Evolutionary conservation across 2,329 filamentous ascomycete genomes (phyloP).

Genomic region (Xenoacremonium recifei): DNA sequence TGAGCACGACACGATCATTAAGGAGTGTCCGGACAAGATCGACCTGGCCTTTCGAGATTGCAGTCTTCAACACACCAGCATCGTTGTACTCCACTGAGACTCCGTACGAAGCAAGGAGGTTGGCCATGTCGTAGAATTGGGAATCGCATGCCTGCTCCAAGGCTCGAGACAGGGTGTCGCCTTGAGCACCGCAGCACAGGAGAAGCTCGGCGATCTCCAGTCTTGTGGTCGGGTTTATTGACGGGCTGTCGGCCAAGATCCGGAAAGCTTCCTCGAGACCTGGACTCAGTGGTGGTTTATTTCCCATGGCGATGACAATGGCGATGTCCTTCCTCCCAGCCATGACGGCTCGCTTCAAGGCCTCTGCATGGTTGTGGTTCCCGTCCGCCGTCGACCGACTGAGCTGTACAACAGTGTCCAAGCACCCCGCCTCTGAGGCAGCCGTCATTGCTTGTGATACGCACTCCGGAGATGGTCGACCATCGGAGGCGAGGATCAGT

Average conservation of each 20-base stretch:
- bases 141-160: slow-evolving; percentile 48
- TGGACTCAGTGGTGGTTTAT: slow-evolving; percentile 47
- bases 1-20: slow-evolving; percentile 41
- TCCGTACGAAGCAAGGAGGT: slow-evolving; percentile 51
- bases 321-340: slow-evolving; percentile 52
- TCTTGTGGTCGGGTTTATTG: slow-evolving; percentile 48
- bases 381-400: slow-evolving; percentile 54
- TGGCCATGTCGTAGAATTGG: slow-evolving; percentile 54
- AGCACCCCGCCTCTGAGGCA: slow-evolving; percentile 47
- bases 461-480: slow-evolving; percentile 40
- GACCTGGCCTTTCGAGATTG: slow-evolving; percentile 43
- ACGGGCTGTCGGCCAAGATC: slow-evolving; percentile 43
- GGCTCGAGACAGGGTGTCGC: slow-evolving; percentile 47
- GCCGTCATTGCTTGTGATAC: slow-evolving; percentile 52
- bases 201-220: slow-evolving; percentile 53
- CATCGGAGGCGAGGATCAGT: slow-evolving; percentile 49
- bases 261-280: slow-evolving; percentile 51
- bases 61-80: slow-evolving; percentile 46
- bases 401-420: slow-evolving; percentile 49
- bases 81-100: slow-evolving; percentile 55
- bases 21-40: slow-evolving; percentile 49
- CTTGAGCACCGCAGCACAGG: slow-evolving; percentile 56
- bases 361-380: slow-evolving; percentile 50
- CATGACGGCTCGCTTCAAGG: slow-evolving; percentile 48
- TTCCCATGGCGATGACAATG: slow-evolving; percentile 53